Evolutionary conservation across 2,329 filamentous ascomycete species (phyloP), one percentile per base, ranked within the genome.

Genomic region (Xylogone sp.): DNA sequence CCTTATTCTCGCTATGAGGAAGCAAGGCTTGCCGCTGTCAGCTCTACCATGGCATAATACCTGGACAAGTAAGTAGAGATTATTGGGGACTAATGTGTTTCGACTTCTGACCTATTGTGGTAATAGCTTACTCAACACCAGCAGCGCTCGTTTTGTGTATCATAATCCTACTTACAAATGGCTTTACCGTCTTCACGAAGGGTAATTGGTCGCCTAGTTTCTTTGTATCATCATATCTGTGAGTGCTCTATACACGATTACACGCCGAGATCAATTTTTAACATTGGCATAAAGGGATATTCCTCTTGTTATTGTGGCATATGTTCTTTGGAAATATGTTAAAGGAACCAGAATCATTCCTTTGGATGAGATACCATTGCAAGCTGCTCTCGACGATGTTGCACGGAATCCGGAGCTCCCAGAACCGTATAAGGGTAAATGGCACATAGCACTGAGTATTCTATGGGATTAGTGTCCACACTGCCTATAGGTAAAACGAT

Each of bases 121-220:
- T 16, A 8, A 7, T 50, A 83, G 79, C 75, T 12, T 84, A 83
- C 57, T 79, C 76, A 12, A 87, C 87, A 0, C 84, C 76, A 58
- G 68, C 71, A 8, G 79, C 81, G 0, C 71, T 92, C 4, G 63
- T 74, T 54, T 79, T 84, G 72, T 81, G 77, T 61, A 70, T 83
- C 22, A 66, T 87, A 42, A 84, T 90, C 53, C 69, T 91, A 3
- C 72, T 90, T 42, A 90, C 87, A 3, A 81, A 82, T 34, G 87
- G 87, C 1, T 90, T 90, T 58, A 62, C 71, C 2, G 79, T 82
- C 3, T 86, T 86, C 53, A 82, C 80, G 1, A 68, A 68, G 31
- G 82, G 82, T 2, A 77, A 80, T 52, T 86, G 82, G 81, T 71
- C 77, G 50, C 61, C 78, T 0, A 74, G 74, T 19, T 70, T 67